Conservation (phyloP, 192 early-diverging fungal species). For the Entomortierella parvispora region DNA sequence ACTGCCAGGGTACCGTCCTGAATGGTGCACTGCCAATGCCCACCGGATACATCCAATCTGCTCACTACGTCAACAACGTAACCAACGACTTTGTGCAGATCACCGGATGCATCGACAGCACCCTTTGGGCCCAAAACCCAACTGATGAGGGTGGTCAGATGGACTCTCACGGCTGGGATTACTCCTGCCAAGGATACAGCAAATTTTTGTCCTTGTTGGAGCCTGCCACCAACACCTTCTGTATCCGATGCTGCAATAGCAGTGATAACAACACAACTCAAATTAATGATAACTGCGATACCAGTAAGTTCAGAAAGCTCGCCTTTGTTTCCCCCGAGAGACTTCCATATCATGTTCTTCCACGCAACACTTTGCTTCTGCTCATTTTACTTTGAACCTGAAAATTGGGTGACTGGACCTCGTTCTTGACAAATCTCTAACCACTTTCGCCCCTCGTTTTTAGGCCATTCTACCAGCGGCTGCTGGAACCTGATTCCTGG, state of each 20-base stretch:
- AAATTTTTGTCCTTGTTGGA: constrained; percentile 53
- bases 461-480: constrained; percentile 24
- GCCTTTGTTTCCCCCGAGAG: neutral
- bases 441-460: neutral
- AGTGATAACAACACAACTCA: neutral
- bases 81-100: constrained; percentile 3
- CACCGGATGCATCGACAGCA: constrained; percentile 27
- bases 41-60: constrained; percentile 1
- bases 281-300: constrained; percentile 10
- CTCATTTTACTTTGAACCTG: neutral
- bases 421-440: neutral
- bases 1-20: constrained; percentile 6
- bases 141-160: constrained; percentile 38
- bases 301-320: constrained; percentile 3
- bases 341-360: neutral
- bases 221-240: constrained; percentile 46
- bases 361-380: neutral
- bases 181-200: constrained; percentile 32
- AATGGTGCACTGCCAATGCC: constrained; percentile 11
- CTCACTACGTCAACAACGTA: constrained; percentile 5
- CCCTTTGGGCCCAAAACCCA: constrained; percentile 16
- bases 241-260: constrained; percentile 25
- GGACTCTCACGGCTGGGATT: constrained; percentile 29
- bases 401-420: too few relatives aligned
- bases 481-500: constrained; percentile 41